These are phyloP conservation scores for Rhodotorula taiwanensis DNA, from an alignment of 768 basidiomycete species.

Conservation along the genomic window DNA sequence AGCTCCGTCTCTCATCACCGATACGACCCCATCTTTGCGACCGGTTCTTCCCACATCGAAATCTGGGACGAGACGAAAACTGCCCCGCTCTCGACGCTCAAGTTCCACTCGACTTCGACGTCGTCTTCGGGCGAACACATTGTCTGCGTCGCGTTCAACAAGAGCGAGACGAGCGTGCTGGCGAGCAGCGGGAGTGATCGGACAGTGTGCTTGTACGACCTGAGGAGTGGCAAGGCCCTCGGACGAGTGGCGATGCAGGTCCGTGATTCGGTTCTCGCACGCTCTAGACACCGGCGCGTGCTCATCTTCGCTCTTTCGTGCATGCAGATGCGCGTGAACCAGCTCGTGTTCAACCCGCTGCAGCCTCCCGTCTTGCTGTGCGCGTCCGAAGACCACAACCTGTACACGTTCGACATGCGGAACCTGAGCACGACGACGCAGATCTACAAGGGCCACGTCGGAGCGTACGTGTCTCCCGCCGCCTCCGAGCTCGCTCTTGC, in stretches of 20 bases:
- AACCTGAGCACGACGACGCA: constrained; percentile 72
- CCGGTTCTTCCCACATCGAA: constrained; percentile 86
- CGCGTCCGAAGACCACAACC: constrained; percentile 97
- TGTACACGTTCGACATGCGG: constrained; percentile 95
- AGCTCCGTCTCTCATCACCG: constrained; percentile 94
- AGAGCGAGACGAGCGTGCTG: constrained; percentile 87
- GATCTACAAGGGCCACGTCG: constrained; percentile 95
- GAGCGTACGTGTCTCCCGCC: constrained; percentile 25
- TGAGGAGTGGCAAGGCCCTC: constrained; percentile 93
- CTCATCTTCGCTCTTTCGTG: neutral
- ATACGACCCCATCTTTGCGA: constrained; percentile 80
- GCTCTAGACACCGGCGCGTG: neutral
- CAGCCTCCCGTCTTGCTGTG: constrained; percentile 84
- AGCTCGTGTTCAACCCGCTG: constrained; percentile 90
- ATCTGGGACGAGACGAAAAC: constrained; percentile 95
- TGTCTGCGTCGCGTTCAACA: constrained; percentile 80
- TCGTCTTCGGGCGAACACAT: constrained; percentile 83
- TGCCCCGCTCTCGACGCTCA: constrained; percentile 34
- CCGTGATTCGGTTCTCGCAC: constrained; percentile 24
- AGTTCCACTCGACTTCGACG: constrained; percentile 58
- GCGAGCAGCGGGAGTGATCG: constrained; percentile 91
- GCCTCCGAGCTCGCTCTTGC: neutral
- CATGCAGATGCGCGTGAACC: constrained; percentile 72
- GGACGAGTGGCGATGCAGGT: constrained; percentile 84
- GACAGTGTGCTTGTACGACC: constrained; percentile 92